Conservation (phyloP, 2,329 filamentous ascomycete species). For the Arthrobotrys iridis region DNA sequence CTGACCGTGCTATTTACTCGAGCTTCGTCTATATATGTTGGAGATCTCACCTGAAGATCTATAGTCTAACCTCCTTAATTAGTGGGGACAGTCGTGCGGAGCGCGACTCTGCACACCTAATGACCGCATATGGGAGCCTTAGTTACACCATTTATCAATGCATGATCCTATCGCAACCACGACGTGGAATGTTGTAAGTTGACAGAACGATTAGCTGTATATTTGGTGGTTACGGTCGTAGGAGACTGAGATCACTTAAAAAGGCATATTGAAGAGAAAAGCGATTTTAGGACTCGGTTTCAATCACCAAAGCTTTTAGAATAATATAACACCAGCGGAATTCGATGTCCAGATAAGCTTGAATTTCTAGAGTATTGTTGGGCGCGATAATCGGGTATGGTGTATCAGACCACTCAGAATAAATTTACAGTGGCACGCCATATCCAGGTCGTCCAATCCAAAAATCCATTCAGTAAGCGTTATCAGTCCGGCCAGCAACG, state of each 20-base stretch:
- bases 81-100: background rate
- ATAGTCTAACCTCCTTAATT: background rate
- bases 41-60: background rate
- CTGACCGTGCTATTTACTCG: background rate
- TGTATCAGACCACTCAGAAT: conserved; percentile 1
- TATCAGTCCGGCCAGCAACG: background rate
- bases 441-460: background rate
- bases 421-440: background rate
- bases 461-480: background rate
- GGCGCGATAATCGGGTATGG: background rate
- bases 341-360: conserved; percentile 35
- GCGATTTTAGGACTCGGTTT: too few relatives aligned
- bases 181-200: background rate
- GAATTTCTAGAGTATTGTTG: background rate
- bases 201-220: background rate
- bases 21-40: too few relatives aligned
- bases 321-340: conserved; percentile 5
- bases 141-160: background rate
- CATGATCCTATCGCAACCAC: background rate
- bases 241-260: too few relatives aligned
- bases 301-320: background rate
- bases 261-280: too few relatives aligned
- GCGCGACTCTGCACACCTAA: background rate
- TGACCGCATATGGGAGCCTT: background rate
- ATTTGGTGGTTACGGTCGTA: too few relatives aligned